These are phyloP conservation scores for Adansonia gregorii DNA, from an alignment of 441 rosid species.

Conservation along the genomic window DNA sequence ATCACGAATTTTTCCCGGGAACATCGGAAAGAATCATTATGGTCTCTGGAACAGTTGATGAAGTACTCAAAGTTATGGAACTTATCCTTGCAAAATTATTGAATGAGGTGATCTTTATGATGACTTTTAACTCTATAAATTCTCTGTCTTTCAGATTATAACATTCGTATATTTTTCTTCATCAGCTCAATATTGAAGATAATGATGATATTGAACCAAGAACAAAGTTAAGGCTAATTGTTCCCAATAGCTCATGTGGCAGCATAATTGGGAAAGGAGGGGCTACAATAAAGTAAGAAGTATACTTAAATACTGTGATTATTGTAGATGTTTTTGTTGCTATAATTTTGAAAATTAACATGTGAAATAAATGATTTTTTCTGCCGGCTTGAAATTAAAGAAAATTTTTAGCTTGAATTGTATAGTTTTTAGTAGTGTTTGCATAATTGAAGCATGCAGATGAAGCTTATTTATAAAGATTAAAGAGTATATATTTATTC, in stretches of 20 bases:
- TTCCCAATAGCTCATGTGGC: slow-evolving; percentile 96
- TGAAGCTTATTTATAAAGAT: background rate
- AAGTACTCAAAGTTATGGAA: slow-evolving; percentile 75
- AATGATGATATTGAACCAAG: slow-evolving; percentile 79
- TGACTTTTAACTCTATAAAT: background rate
- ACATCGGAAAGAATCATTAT: slow-evolving; percentile 90
- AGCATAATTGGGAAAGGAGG: slow-evolving; percentile 99
- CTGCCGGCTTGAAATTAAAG: slow-evolving; percentile 11
- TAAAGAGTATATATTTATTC: background rate
- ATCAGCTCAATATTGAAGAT: slow-evolving; percentile 77
- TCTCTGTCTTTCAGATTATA: slow-evolving; percentile 20
- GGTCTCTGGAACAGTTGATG: slow-evolving; percentile 83
- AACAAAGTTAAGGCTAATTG: slow-evolving; percentile 82
- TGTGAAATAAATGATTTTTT: slow-evolving; percentile 6
- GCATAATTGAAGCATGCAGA: background rate
- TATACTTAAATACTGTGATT: slow-evolving; percentile 35
- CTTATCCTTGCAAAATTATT: slow-evolving; percentile 83
- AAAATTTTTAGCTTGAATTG: slow-evolving; percentile 2
- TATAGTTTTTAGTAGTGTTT: background rate
- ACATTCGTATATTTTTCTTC: slow-evolving; percentile 30
- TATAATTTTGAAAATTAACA: slow-evolving; percentile 15
- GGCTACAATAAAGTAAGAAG: slow-evolving; percentile 83
- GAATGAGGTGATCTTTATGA: slow-evolving; percentile 69
- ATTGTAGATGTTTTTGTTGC: slow-evolving; percentile 25
- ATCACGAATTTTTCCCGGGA: slow-evolving; percentile 90